These are phyloP conservation scores for Leucoagaricus sp. DNA, from an alignment of 1,284 basidiomycete species.

Conservation along the genomic window DNA sequence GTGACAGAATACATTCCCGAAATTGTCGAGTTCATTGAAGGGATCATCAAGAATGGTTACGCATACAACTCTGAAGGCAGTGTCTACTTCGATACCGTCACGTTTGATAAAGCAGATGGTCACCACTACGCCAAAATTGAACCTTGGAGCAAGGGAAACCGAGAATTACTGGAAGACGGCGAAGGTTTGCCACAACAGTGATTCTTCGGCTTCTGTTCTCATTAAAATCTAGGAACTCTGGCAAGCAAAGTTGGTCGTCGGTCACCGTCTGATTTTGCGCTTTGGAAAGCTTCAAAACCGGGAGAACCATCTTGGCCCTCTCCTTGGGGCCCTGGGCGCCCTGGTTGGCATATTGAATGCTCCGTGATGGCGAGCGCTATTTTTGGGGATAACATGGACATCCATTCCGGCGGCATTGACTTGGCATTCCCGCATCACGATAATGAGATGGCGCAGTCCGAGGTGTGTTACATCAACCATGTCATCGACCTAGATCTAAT, in stretches of 20 bases:
- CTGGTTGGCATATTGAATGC: constrained; percentile 99
- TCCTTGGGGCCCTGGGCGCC: constrained; percentile 95
- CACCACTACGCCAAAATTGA: constrained; percentile 94
- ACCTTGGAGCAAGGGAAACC: constrained; percentile 94
- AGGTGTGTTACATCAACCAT: constrained; percentile 52
- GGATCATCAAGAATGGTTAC: constrained; percentile 87
- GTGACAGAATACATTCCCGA: constrained; percentile 98
- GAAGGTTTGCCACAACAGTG: constrained; percentile 68
- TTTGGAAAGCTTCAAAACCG: constrained; percentile 98
- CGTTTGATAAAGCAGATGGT: constrained; percentile 75
- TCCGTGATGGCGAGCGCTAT: constrained; percentile 98
- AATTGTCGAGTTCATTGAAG: constrained; percentile 87
- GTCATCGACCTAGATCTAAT: constrained; percentile 14
- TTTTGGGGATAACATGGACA: constrained; percentile 93
- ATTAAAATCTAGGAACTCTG: constrained; percentile 25
- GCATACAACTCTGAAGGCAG: constrained; percentile 89
- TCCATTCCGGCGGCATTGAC: constrained; percentile 97
- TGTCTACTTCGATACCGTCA: constrained; percentile 93
- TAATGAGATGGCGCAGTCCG: constrained; percentile 97
- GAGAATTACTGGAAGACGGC: constrained; percentile 88
- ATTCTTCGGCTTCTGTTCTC: not conserved
- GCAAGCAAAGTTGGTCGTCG: constrained; percentile 62
- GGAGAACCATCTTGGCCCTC: constrained; percentile 99
- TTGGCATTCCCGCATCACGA: constrained; percentile 99
- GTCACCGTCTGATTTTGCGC: constrained; percentile 87